These are phyloP conservation scores for Jamesozyma piceae DNA, from an alignment of 805 yeast genomes.

Conservation along the genomic window DNA sequence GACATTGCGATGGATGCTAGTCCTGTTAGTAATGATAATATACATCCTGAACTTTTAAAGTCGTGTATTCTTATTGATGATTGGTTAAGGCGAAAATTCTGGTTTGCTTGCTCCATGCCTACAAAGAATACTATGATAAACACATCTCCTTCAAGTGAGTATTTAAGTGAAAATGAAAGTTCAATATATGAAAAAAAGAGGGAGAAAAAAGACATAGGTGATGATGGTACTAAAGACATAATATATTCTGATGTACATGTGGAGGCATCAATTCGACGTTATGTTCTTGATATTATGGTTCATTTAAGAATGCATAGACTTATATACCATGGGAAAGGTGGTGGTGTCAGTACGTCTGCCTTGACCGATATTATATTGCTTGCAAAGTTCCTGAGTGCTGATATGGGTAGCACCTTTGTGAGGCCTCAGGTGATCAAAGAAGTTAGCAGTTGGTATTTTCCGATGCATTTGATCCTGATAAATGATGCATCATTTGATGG, in stretches of 20 bases:
- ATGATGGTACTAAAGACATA: neutral
- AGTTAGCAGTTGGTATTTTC: constrained; percentile 42
- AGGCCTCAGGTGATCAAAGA: constrained; percentile 44
- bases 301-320: constrained; percentile 49
- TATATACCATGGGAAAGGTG: constrained; percentile 31
- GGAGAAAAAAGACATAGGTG: neutral
- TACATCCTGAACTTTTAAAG: constrained; percentile 2
- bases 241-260: constrained; percentile 2
- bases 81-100: constrained; percentile 37
- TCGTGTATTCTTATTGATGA: constrained; percentile 11
- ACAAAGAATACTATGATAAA: neutral
- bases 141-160: constrained; percentile 3
- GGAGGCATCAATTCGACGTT: constrained; percentile 27
- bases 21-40: neutral
- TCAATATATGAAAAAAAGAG: neutral
- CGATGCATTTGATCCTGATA: constrained; percentile 44
- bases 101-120: constrained; percentile 22
- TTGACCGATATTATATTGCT: constrained; percentile 36
- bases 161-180: constrained; percentile 4
- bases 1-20: neutral
- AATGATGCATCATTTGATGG: constrained; percentile 29
- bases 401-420: constrained; percentile 33
- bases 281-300: constrained; percentile 49
- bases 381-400: constrained; percentile 35
- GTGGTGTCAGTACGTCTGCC: constrained; percentile 45